A percentile compares a stretch with the other conserved stretches of the same genome.
These are phyloP conservation scores for Candida sp. DNA, from an alignment of 1,139 yeast species.

Conservation along the genomic window DNA sequence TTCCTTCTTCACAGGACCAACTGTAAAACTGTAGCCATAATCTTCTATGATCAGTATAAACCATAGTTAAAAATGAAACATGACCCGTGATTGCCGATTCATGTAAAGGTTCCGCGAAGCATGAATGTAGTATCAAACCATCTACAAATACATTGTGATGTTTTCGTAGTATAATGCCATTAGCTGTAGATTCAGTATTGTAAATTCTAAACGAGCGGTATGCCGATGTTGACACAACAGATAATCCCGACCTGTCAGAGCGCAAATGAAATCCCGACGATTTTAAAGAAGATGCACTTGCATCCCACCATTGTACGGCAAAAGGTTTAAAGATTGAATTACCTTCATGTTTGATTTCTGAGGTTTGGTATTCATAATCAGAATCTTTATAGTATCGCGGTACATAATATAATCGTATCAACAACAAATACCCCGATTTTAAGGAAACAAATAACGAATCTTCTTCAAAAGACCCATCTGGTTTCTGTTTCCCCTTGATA, in stretches of 20 bases:
- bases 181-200: constrained; percentile 28
- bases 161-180: constrained; percentile 35
- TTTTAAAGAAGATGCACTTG: constrained; percentile 22
- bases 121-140: constrained; percentile 39
- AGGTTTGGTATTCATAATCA: constrained; percentile 16
- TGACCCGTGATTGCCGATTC: constrained; percentile 23
- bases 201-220: constrained; percentile 36
- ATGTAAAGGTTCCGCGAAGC: constrained; percentile 37
- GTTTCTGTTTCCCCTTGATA: constrained; percentile 21
- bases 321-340: constrained; percentile 35
- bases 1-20: constrained; percentile 37
- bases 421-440: constrained; percentile 38
- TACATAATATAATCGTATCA: constrained; percentile 33
- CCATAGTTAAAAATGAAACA: constrained; percentile 31
- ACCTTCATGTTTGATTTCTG: constrained; percentile 5
- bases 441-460: constrained; percentile 42
- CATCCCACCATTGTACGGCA: constrained; percentile 53
- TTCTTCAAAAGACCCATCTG: constrained; percentile 21
- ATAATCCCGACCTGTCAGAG: constrained; percentile 35
- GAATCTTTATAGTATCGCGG: constrained; percentile 28
- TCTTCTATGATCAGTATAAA: constrained; percentile 34
- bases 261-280: constrained; percentile 33
- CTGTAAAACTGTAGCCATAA: constrained; percentile 35
- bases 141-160: constrained; percentile 40
- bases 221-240: constrained; percentile 38